Conservation (phyloP, 2,329 filamentous ascomycete species). For the Ustulina deusta region DNA sequence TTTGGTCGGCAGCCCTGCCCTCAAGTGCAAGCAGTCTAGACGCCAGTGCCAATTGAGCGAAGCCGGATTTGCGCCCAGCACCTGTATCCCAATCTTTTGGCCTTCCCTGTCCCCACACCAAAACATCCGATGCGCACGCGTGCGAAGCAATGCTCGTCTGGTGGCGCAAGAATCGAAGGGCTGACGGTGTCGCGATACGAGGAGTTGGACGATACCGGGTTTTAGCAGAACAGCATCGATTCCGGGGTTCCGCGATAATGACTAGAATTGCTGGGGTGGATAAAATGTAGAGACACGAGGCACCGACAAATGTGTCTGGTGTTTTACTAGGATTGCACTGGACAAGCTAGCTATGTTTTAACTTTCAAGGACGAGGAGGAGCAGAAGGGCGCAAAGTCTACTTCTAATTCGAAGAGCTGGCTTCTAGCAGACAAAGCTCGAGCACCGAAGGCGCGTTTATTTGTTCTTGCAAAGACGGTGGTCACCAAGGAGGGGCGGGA, state of each 20-base stretch:
- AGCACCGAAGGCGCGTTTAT: constrained; percentile 6
- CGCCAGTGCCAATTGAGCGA: background rate
- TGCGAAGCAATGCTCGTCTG: constrained; percentile 10
- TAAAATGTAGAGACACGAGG: background rate
- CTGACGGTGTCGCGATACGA: constrained; percentile 12
- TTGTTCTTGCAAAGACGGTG: constrained; percentile 20
- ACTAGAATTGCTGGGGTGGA: background rate
- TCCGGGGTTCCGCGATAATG: background rate
- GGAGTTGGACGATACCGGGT: background rate
- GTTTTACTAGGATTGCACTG: constrained; percentile 1
- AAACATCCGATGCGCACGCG: constrained; percentile 3
- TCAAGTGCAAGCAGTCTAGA: background rate
- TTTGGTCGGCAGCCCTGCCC: constrained; percentile 1
- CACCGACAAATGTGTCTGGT: background rate
- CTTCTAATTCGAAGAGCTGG: background rate
- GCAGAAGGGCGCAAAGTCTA: background rate
- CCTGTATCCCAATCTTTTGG: background rate
- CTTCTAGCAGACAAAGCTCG: constrained; percentile 26
- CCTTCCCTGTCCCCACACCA: background rate
- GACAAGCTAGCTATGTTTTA: constrained; percentile 1
- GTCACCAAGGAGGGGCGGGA: constrained; percentile 6
- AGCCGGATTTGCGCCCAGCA: background rate
- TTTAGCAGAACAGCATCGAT: background rate
- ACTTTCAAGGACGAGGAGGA: background rate
- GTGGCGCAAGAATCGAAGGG: background rate